Percentiles rank a stretch among this genome's conserved stretches.
Conservation (phyloP, 1,284 basidiomycete species). For the Rhodotorula sp. region DNA sequence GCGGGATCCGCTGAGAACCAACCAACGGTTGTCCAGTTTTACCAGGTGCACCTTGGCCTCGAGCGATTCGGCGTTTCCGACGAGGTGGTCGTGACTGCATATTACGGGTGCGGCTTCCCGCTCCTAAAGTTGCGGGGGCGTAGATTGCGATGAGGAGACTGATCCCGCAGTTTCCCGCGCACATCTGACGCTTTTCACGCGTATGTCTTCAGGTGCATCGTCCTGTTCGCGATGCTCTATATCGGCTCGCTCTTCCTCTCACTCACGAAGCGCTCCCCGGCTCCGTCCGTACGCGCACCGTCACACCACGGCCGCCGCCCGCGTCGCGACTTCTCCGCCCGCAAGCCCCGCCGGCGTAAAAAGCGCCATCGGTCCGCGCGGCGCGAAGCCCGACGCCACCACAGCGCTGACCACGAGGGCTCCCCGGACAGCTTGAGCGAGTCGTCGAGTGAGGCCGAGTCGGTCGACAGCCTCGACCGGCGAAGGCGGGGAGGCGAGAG, state of each 20-base stretch:
- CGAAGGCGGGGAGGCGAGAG: not conserved
- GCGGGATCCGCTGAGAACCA: too few species aligned
- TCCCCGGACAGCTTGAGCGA: too few species aligned
- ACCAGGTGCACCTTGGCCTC: conserved; percentile 31
- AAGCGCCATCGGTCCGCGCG: too few species aligned
- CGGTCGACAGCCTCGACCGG: too few species aligned
- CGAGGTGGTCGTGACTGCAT: not conserved
- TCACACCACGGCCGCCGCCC: too few species aligned
- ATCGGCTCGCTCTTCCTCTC: not conserved
- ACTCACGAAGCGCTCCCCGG: not conserved
- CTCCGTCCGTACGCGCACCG: not conserved
- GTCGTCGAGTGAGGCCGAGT: too few species aligned
- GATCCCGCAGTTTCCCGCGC: not conserved
- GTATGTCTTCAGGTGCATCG: not conserved
- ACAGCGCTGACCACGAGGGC: too few species aligned
- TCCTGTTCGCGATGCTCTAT: conserved; percentile 5
- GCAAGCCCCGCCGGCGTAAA: too few species aligned
- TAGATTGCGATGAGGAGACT: too few species aligned
- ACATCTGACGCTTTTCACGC: not conserved
- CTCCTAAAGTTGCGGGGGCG: too few species aligned
- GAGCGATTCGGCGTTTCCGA: conserved; percentile 12
- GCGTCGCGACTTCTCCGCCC: too few species aligned
- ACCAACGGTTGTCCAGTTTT: conserved; percentile 15
- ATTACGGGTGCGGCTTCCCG: conserved; percentile 11
- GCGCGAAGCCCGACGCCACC: too few species aligned